Conservation (phyloP, 176 grass and related monocot species). For the Carex scoparia region DNA sequence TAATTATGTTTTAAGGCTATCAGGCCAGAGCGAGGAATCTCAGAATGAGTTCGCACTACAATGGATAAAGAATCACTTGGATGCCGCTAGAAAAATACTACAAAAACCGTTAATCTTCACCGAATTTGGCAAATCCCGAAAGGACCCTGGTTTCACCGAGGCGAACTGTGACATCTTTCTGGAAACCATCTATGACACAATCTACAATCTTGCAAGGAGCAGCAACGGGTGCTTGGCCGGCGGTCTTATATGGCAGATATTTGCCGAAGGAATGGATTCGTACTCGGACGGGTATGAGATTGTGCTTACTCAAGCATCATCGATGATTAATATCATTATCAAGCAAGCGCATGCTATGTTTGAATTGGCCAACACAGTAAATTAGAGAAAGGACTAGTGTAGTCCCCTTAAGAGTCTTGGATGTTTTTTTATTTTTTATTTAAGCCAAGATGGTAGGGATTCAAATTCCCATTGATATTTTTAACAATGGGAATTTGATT, state of each 20-base stretch:
- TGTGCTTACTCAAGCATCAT: slow-evolving; percentile 7
- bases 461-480: background rate
- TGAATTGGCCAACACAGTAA: background rate
- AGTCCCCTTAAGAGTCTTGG: background rate
- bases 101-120: slow-evolving; percentile 28
- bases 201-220: slow-evolving; percentile 11
- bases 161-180: background rate
- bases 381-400: background rate
- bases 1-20: slow-evolving; percentile 22
- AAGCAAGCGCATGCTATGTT: slow-evolving; percentile 16
- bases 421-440: background rate
- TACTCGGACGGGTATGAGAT: slow-evolving; percentile 33
- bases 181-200: background rate
- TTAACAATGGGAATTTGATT: background rate
- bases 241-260: slow-evolving; percentile 32
- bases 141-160: slow-evolving; percentile 13
- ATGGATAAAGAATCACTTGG: slow-evolving; percentile 29
- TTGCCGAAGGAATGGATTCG: slow-evolving; percentile 20
- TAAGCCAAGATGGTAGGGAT: background rate
- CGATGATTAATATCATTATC: background rate
- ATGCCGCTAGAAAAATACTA: slow-evolving; percentile 8
- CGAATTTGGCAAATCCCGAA: slow-evolving; percentile 35
- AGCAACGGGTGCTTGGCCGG: slow-evolving; percentile 20
- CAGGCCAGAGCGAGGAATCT: background rate
- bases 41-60: slow-evolving; percentile 10